Percentiles rank a stretch among this genome's conserved stretches.
These are phyloP conservation scores for Fonsecaea pugnacius DNA, from an alignment of 2,329 filamentous ascomycete species.

Conservation along the genomic window DNA sequence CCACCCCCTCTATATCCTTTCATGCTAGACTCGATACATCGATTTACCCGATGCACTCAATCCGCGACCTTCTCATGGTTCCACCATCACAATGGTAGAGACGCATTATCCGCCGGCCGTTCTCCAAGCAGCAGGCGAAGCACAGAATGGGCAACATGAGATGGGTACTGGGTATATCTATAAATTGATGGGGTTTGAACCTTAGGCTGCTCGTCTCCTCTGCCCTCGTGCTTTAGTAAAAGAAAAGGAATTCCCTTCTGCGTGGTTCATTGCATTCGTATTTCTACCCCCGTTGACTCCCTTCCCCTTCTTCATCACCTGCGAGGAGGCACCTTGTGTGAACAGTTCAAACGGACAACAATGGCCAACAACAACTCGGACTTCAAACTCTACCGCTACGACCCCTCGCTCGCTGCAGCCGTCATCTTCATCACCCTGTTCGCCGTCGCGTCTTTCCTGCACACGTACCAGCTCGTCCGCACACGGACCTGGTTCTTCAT, in stretches of 20 bases:
- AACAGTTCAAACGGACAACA: not conserved
- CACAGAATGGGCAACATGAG: not conserved
- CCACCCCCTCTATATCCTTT: slow-evolving; percentile 1
- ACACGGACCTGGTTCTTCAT: slow-evolving; percentile 48
- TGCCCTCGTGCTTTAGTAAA: too few relatives aligned
- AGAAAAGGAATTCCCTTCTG: too few relatives aligned
- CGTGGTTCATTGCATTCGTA: not conserved
- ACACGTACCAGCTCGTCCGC: slow-evolving; percentile 41
- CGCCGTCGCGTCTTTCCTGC: slow-evolving; percentile 35
- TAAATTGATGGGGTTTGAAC: not conserved
- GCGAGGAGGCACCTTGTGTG: not conserved
- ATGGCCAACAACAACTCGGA: slow-evolving; percentile 10
- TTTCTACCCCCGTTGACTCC: not conserved
- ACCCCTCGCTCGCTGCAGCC: slow-evolving; percentile 45
- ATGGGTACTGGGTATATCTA: not conserved
- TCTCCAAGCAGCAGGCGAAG: not conserved
- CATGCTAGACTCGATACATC: slow-evolving; percentile 11
- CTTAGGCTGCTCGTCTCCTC: not conserved
- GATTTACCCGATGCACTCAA: slow-evolving; percentile 4
- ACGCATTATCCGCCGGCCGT: not conserved
- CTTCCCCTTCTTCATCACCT: not conserved
- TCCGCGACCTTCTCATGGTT: not conserved
- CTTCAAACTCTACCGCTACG: slow-evolving; percentile 40
- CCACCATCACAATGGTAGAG: not conserved
- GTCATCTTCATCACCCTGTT: slow-evolving; percentile 45